phyloP scores from a whole-genome alignment of 202 grass and related monocot genomes.

The Carex arenaria region DNA sequence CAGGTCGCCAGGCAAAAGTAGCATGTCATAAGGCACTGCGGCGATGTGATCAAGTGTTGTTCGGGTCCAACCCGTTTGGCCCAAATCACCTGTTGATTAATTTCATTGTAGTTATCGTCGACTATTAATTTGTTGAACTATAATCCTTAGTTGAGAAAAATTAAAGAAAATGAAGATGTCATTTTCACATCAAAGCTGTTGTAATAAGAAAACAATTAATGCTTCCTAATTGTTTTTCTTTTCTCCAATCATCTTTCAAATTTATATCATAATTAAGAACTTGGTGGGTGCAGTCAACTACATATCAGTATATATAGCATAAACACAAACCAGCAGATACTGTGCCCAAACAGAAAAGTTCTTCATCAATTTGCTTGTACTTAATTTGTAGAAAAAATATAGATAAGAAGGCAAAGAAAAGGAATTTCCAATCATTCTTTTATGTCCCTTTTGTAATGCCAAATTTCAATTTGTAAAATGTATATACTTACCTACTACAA shows the following conservation, averaged over 20 bases:
- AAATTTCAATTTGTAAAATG: background rate
- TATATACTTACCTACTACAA: constrained; percentile 27
- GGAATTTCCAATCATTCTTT: background rate
- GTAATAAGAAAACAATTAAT: background rate
- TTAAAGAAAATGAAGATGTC: background rate
- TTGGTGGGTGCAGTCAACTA: background rate
- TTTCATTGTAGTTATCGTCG: background rate
- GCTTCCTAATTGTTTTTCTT: background rate
- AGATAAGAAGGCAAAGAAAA: background rate
- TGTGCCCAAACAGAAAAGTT: background rate
- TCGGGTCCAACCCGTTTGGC: constrained; percentile 55
- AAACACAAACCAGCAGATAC: background rate
- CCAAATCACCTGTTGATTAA: constrained; percentile 47
- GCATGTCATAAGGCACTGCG: constrained; percentile 38
- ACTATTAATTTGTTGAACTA: background rate
- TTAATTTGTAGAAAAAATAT: background rate
- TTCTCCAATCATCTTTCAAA: background rate
- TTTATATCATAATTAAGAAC: background rate
- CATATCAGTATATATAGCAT: background rate
- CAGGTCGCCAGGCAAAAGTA: constrained; percentile 63
- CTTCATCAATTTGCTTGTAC: background rate
- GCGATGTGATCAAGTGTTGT: constrained; percentile 48
- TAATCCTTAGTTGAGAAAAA: background rate
- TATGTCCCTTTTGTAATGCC: background rate
- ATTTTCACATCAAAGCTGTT: background rate